phyloP scores from a whole-genome alignment of 768 basidiomycete species.

The Leccinum ochraceum region DNA sequence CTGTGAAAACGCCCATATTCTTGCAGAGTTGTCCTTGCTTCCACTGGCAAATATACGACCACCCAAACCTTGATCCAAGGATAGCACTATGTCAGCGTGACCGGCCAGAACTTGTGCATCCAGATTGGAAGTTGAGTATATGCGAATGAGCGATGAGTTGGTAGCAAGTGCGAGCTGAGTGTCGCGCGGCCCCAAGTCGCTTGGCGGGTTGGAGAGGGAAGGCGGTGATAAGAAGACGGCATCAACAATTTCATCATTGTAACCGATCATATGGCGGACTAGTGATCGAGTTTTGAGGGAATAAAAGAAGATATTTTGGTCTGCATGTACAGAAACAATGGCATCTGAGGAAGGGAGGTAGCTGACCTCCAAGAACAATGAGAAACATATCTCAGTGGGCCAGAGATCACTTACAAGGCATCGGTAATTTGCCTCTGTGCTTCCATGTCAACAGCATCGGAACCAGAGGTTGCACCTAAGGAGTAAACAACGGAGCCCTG shows the following conservation, averaged over 20 bases:
- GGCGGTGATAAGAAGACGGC: slow-evolving; percentile 68
- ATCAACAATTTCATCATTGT: slow-evolving; percentile 98
- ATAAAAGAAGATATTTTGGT: slow-evolving; percentile 95
- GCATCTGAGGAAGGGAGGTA: slow-evolving; percentile 65
- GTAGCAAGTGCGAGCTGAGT: slow-evolving; percentile 92
- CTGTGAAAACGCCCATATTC: slow-evolving; percentile 67
- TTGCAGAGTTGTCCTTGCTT: slow-evolving; percentile 87
- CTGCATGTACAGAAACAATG: slow-evolving; percentile 85
- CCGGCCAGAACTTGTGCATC: slow-evolving; percentile 87
- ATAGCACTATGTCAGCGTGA: slow-evolving; percentile 90
- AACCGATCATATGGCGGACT: slow-evolving; percentile 86
- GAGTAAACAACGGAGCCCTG: slow-evolving; percentile 64
- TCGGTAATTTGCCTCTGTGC: slow-evolving; percentile 84
- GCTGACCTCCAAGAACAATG: slow-evolving; percentile 40
- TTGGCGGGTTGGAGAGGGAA: slow-evolving; percentile 21
- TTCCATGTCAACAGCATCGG: slow-evolving; percentile 50
- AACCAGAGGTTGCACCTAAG: slow-evolving; percentile 47
- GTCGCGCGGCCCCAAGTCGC: slow-evolving; percentile 41
- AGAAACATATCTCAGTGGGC: slow-evolving; percentile 13
- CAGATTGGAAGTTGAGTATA: slow-evolving; percentile 75
- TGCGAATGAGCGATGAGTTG: slow-evolving; percentile 91
- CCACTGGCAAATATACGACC: slow-evolving; percentile 84
- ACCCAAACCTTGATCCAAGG: slow-evolving; percentile 67
- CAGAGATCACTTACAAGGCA: slow-evolving; percentile 63
- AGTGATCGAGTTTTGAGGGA: slow-evolving; percentile 67